A percentile compares a stretch with the other conserved stretches of the same genome.
Conservation (phyloP, 805 yeast species). For the Dipodascopsis uninucleata region DNA sequence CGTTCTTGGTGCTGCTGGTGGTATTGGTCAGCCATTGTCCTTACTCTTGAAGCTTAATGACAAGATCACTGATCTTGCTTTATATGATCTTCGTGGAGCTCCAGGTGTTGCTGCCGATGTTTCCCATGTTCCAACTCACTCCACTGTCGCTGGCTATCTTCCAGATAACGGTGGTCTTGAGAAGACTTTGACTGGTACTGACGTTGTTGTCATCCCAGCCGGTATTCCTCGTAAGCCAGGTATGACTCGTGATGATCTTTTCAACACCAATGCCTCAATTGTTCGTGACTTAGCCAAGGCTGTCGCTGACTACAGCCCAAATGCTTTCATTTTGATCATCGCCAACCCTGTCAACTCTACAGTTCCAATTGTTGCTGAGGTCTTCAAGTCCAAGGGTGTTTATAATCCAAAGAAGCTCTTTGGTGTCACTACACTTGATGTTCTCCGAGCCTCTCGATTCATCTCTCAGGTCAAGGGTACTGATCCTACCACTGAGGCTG, state of each 20-base stretch:
- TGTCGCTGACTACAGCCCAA: slow-evolving; percentile 75
- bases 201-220: slow-evolving; percentile 87
- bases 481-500: slow-evolving; percentile 72
- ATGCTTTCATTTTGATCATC: slow-evolving; percentile 76
- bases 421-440: slow-evolving; percentile 95
- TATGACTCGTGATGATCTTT: slow-evolving; percentile 96
- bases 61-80: slow-evolving; percentile 78
- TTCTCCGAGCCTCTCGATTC: slow-evolving; percentile 84
- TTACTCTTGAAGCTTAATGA: slow-evolving; percentile 80
- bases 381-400: slow-evolving; percentile 75
- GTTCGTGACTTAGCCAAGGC: slow-evolving; percentile 89
- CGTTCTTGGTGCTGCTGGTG: slow-evolving; percentile 81
- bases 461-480: slow-evolving; percentile 64
- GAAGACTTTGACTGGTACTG: slow-evolving; percentile 65
- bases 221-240: slow-evolving; percentile 99
- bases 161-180: slow-evolving; percentile 73
- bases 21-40: slow-evolving; percentile 90
- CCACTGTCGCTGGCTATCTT: slow-evolving; percentile 80
- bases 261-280: slow-evolving; percentile 93
- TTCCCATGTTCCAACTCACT: slow-evolving; percentile 89
- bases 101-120: slow-evolving; percentile 97
- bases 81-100: slow-evolving; percentile 87
- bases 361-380: slow-evolving; percentile 94
- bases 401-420: slow-evolving; percentile 89
- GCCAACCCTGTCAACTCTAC: slow-evolving; percentile 97